Base-by-base conservation (phyloP, 2,329 filamentous ascomycete species). In the Purpureocillium takamizusanense region DNA sequence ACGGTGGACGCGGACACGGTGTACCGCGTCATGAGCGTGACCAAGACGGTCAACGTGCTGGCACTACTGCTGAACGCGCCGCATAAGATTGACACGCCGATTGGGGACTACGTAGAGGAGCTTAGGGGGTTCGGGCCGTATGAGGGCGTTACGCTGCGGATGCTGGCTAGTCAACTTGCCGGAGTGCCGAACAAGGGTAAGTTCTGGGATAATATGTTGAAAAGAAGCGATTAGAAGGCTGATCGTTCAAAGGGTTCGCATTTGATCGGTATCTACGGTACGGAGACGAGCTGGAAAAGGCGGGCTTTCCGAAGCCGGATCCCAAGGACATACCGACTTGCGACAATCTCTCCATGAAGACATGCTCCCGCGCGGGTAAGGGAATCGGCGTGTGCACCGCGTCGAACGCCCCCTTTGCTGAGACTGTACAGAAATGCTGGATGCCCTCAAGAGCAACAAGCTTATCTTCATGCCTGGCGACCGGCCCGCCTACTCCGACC, bases 1-100 rank as follows among this genome's bases (percentile, higher is more conserved):
- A 51, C 46, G 3, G 53, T 69, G 2, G 55, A 63, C 31, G 51
- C 53, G 9, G 48, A 68, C 38, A 66, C 61, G 0, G 53, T 67
- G 2, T 67, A 63, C 42, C 60, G 65, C 9, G 51, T 65, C 15
- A 63, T 57, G 1, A 66, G 62, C 34, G 37, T 61, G 17, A 63
- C 63, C 2, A 68, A 67, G 40, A 39, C 66, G 11, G 61, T 58
- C 44, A 64, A 63, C 0, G 55, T 64, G 16, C 52, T 61, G 23
- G 38, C 23, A 23, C 7, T 15, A 9, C 21, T 25, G 21, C 21
- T 25, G 6, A 25, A 25, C 21, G 21, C 21, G 6, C 6, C 21
- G 21, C 21, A 25, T 10, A 25, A 25, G 21, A 5, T 25, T 10
- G 21, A 25, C 21, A 25, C 21, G 6, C 21, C 21, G 6, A 25